Base-by-base conservation (phyloP, 2,329 filamentous ascomycete genomes). In the Xylaria polymorpha region DNA sequence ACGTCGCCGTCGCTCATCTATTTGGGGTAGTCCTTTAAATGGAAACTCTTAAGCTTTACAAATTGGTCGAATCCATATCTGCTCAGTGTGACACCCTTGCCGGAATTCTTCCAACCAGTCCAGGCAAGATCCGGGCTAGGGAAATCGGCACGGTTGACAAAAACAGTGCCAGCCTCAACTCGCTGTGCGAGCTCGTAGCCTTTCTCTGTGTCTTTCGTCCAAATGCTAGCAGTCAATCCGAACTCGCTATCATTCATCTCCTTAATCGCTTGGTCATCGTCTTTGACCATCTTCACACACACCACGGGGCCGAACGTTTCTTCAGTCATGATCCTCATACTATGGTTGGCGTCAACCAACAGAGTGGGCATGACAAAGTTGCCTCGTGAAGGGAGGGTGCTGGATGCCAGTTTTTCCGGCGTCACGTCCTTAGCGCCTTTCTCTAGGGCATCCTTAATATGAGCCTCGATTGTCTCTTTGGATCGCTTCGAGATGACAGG, bases 41-140 rank as follows among this genome's bases (percentile, higher is more conserved):
- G 95, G 81, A 92, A 97, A 85, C 93, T 97, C 90, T 98, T 98
- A 76, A 97, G 86, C 86, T 96, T 97, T 78, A 97, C 91, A 79
- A 98, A 98, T 79, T 97, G 93, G 76, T 98, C 95, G 78, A 97
- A 98, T 12, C 95, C 95, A 77, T 94, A 97, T 75, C 85, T 90
- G 82, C 94, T 96, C 75, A 98, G 83, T 10, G 94, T 98, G 75
- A 94, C 91, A 25, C 95, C 95, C 81, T 93, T 94, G 72, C 95
- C 95, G 69, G 94, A 97, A 80, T 97, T 94, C 85, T 98, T 98
- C 94, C 94, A 98, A 12, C 95, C 95, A 2, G 94, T 96, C 94
- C 94, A 97, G n/a, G 94, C 94, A 74, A 97, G 88, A 80, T 97
- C 94, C 71, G 95, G 94, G 79, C 91, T 94, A 57, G 95, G 95